Evolutionary conservation across 768 basidiomycete genomes (phyloP).

Genomic region (Mycena rosella): DNA sequence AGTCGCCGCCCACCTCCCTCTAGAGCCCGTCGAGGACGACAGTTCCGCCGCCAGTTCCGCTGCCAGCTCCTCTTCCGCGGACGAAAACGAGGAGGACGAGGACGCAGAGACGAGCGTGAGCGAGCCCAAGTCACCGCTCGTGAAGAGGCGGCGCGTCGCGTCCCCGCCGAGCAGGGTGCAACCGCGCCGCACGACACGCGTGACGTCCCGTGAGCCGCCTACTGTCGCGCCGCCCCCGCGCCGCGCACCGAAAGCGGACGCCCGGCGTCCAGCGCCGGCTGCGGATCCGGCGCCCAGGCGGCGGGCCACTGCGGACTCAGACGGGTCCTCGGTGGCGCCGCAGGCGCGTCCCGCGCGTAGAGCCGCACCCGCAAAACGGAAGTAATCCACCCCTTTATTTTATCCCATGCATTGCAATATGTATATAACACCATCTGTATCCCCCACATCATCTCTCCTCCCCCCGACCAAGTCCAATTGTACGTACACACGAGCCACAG

Average conservation of each 20-base stretch:
- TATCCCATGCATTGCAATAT: not conserved
- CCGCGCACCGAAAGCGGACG: not conserved
- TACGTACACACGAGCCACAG: not conserved
- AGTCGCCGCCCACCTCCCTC: not conserved
- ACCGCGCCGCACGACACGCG: constrained; percentile 22
- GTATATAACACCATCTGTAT: not conserved
- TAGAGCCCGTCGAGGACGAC: constrained; percentile 16
- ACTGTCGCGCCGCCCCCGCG: constrained; percentile 1
- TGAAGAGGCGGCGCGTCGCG: constrained; percentile 25
- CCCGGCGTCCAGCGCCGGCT: not conserved
- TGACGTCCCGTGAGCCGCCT: constrained; percentile 13
- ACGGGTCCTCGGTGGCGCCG: constrained; percentile 2
- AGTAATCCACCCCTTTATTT: not conserved
- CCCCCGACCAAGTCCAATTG: not conserved
- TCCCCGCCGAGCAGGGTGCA: constrained; percentile 27
- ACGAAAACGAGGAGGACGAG: not conserved
- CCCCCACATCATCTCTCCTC: not conserved
- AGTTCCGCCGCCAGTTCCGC: constrained; percentile 15
- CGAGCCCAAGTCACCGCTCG: constrained; percentile 26
- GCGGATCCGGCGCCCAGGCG: not conserved
- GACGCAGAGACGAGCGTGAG: constrained; percentile 8
- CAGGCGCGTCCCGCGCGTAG: constrained; percentile 6
- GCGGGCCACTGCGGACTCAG: constrained; percentile 2
- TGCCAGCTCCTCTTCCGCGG: constrained; percentile 2
- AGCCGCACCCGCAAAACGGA: not conserved